Conservation (phyloP, 768 basidiomycete species). For the Naematelia aurantialba region DNA sequence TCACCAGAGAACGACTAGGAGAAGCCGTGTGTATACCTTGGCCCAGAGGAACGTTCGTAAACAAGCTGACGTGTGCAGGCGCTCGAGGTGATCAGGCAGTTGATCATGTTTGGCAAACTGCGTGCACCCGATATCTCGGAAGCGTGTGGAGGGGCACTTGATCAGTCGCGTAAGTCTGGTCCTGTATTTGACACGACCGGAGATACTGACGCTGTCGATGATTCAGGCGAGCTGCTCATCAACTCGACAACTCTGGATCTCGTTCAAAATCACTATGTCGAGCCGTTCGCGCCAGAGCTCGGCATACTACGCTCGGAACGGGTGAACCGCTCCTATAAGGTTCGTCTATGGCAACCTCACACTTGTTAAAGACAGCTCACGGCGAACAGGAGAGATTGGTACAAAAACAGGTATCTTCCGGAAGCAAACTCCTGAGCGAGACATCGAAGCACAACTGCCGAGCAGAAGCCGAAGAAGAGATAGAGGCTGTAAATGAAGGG, state of each 20-base stretch:
- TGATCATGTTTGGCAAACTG: conserved; percentile 83
- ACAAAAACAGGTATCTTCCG: neutral
- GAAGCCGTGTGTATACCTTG: conserved; percentile 57
- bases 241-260: conserved; percentile 12
- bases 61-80: conserved; percentile 58
- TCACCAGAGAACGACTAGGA: conserved; percentile 69
- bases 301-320: conserved; percentile 27
- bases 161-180: conserved; percentile 59
- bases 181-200: neutral
- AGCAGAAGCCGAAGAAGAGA: conserved; percentile 12
- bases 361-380: too few relatives aligned
- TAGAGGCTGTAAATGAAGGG: conserved; percentile 19
- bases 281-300: conserved; percentile 23
- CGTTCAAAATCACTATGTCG: conserved; percentile 24
- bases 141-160: conserved; percentile 52
- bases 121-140: conserved; percentile 64
- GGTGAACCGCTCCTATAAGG: conserved; percentile 17
- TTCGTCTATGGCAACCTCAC: too few relatives aligned
- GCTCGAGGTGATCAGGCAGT: conserved; percentile 66
- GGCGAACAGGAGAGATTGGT: neutral
- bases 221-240: neutral
- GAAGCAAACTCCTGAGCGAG: neutral
- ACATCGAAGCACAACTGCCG: conserved; percentile 7
- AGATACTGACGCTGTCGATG: neutral
- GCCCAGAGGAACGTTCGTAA: conserved; percentile 6